Evolutionary conservation across 1,284 basidiomycete species (phyloP), one percentile per base, ranked within the genome.

Genomic region (Trichosporon sp.): DNA sequence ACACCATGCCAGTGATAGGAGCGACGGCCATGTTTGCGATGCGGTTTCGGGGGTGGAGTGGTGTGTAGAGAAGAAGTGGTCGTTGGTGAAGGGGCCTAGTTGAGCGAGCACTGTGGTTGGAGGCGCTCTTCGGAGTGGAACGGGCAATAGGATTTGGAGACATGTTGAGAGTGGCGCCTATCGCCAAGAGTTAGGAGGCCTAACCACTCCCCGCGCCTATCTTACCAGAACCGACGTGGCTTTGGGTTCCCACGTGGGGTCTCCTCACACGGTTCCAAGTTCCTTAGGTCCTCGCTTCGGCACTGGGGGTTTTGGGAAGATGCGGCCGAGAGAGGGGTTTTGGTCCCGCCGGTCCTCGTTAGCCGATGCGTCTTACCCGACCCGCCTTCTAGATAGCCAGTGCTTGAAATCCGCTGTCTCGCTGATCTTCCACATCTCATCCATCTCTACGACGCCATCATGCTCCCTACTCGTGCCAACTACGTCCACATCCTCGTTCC

Each of bases 401-500:
- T 44, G 40, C 40, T 44, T 44, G 40, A 44, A 44, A 21, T 44
- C 40, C 40, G 40, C 40, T 44, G 40, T 44, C 40, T 44, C 40
- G 40, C 40, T 44, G 40, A 44, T 44, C 40, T 44, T 44, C 34
- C 16, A 34, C 29, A 23, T 25, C 27, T 31, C 33, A 40, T 59
- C 56, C 59, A 46, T 31, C 16, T 14, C 56, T 25, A 34, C 40
- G 40, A 44, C 40, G 19, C 52, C 69, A 68, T 31, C 44, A 93
- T 93, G 91, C 84, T 88, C 70, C 89, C 91, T 4, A 87, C 90
- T 59, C 80, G 87, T 57, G 81, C 83, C 10, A 84, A 87, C 63
- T 82, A 91, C 68, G 83, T 95, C 72, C 91, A 95, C 81, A 88
- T 96, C 68, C 87, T 96, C 61, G 93, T 96, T 8, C 93, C 93